Base-by-base conservation (phyloP, 352 stramenopile species). In the Phytopythium kandeliae region DNA sequence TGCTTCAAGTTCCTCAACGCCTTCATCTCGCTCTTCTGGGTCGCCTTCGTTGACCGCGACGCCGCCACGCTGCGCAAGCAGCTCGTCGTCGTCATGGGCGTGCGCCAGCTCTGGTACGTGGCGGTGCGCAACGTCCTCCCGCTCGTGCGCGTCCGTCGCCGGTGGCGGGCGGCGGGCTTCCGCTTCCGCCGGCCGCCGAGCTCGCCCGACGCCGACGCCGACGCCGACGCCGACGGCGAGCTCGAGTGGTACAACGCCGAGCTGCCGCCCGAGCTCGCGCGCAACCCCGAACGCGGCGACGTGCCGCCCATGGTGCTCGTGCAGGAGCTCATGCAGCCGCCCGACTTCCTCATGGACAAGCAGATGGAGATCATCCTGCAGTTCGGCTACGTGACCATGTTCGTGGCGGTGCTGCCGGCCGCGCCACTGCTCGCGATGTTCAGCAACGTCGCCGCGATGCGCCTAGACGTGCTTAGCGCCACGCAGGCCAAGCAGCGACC, bases 321-420 rank as follows among this genome's bases (percentile, higher is more conserved):
- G 40, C 80, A 91, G 44, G 73, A 89, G 41, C 64, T 88, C 41
- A 89, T 91, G 80, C 60, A 81, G 45, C 69, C 75, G 12, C 74
- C 71, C 17, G 71, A 86, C 46, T 82, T 87, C 22, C 49, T 92
- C 33, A 67, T 92, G 69, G 67, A 64, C 50, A 92, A 92, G 55
- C 78, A 92, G 35, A 88, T 89, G 70, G 80, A 92, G 51, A 55
- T 83, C 12, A 66, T 92, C 37, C 58, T 92, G n/a, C 78, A 88
- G 80, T 97, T 98, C 58, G 91, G 92, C 40, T 98, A 98, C 64
- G 80, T 98, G 37, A 97, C 90, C 31, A 85, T 98, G 67, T 98
- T 98, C 65, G 88, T 96, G 2, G 91, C 81, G 0, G 94, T 95
- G 37, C 87, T 97, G 51, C 92, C 92, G 0, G 57, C 91, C 16